These are phyloP conservation scores for Dicorynia guianensis DNA, from an alignment of 306 rosid species.

Conservation along the genomic window DNA sequence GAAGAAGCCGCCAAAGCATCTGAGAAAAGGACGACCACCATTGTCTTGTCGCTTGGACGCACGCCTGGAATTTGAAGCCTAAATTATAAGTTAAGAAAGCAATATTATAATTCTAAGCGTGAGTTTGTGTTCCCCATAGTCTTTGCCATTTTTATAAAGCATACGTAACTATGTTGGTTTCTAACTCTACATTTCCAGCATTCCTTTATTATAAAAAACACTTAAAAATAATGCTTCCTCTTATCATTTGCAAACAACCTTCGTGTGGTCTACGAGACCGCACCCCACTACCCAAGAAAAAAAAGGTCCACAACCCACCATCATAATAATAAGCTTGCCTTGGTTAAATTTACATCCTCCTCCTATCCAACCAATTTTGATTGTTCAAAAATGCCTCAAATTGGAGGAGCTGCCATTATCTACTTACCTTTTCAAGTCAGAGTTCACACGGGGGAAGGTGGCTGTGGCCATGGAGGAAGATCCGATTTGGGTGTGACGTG, in stretches of 20 bases:
- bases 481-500: conserved; percentile 37
- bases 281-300: conserved; percentile 41
- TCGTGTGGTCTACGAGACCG: conserved; percentile 39
- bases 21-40: conserved; percentile 46
- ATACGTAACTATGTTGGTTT: conserved; percentile 78
- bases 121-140: conserved; percentile 60
- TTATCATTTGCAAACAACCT: conserved; percentile 37
- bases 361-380: conserved; percentile 39
- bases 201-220: conserved; percentile 9
- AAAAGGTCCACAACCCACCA: conserved; percentile 27
- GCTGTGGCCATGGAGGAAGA: conserved; percentile 39
- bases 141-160: conserved; percentile 47
- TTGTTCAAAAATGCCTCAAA: conserved; percentile 45
- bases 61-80: conserved; percentile 53
- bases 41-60: conserved; percentile 62
- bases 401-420: conserved; percentile 43
- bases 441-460: conserved; percentile 42
- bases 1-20: conserved; percentile 58
- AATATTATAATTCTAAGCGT: conserved; percentile 38
- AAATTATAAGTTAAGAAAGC: conserved; percentile 39
- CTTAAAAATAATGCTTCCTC: conserved; percentile 32
- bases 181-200: conserved; percentile 61
- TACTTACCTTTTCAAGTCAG: conserved; percentile 35
- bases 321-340: conserved; percentile 30
- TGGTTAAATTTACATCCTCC: conserved; percentile 24